These are phyloP conservation scores for Pythium phragmitis DNA, from an alignment of 352 stramenopile species.

Conservation along the genomic window DNA sequence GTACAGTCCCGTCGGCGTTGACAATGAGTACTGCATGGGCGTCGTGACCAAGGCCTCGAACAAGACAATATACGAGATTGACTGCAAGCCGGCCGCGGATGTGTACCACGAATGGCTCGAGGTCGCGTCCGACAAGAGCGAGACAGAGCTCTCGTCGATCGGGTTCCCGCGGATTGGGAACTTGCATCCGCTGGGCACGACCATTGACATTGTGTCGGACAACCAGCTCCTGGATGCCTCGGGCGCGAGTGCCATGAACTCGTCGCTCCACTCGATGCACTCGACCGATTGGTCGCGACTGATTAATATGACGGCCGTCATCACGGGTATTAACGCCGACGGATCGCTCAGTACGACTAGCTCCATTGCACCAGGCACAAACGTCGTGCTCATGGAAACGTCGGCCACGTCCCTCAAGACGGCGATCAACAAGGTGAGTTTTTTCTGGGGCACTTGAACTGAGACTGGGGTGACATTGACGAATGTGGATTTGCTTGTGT, in stretches of 20 bases:
- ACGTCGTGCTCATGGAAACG: conserved; percentile 88
- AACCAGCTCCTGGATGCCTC: conserved; percentile 53
- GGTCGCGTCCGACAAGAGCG: conserved; percentile 69
- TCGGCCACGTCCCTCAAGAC: conserved; percentile 78
- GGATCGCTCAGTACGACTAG: conserved; percentile 82
- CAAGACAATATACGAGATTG: conserved; percentile 87
- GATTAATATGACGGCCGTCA: conserved; percentile 86
- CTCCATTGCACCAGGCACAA: conserved; percentile 69
- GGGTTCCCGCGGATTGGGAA: conserved; percentile 81
- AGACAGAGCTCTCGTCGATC: conserved; percentile 70
- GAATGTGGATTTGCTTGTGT: background rate
- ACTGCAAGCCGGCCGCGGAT: conserved; percentile 75
- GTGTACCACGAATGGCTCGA: conserved; percentile 88
- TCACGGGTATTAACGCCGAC: conserved; percentile 83
- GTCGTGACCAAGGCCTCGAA: conserved; percentile 83
- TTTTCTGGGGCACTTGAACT: background rate
- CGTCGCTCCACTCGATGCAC: conserved; percentile 76
- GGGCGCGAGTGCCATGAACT: conserved; percentile 37
- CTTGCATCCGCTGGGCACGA: conserved; percentile 79
- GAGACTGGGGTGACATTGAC: too few relatives aligned
- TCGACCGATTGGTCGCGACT: conserved; percentile 78
- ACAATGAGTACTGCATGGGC: conserved; percentile 83
- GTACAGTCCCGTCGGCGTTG: conserved; percentile 73
- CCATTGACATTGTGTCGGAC: conserved; percentile 67
- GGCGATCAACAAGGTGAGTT: conserved; percentile 74